Evolutionary conservation across 148 eudicot species (phyloP).

Genomic region (Camellia sinensis): DNA sequence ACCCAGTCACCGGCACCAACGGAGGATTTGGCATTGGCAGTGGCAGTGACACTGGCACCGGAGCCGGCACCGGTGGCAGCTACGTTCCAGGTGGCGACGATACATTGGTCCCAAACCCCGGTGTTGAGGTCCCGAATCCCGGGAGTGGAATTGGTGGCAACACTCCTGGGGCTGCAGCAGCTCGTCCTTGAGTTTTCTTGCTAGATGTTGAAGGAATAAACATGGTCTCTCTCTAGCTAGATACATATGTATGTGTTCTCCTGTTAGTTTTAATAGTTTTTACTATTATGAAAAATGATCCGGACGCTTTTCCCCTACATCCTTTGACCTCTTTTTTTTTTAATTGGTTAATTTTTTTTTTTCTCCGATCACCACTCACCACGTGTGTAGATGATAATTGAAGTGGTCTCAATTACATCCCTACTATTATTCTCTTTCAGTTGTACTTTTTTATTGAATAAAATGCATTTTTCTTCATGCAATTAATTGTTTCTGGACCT

Average conservation of each 20-base stretch:
- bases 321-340: too few relatives aligned
- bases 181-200: conserved; percentile 5
- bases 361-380: too few relatives aligned
- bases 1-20: conserved; percentile 27
- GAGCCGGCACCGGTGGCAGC: neutral
- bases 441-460: neutral
- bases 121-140: conserved; percentile 15
- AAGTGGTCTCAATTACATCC: too few relatives aligned
- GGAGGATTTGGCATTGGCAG: neutral
- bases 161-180: too few relatives aligned
- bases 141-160: conserved; percentile 8
- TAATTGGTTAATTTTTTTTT: neutral
- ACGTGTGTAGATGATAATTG: neutral
- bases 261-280: neutral
- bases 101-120: conserved; percentile 14
- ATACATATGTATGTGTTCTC: neutral
- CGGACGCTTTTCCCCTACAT: too few relatives aligned
- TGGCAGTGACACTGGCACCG: neutral
- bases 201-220: neutral
- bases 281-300: neutral
- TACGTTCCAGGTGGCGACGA: conserved; percentile 17
- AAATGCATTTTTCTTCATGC: neutral
- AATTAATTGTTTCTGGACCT: neutral
- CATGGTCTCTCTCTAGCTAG: too few relatives aligned
- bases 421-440: neutral